Base-by-base conservation (phyloP, 1,139 yeast genomes). In the Candida anutae region DNA sequence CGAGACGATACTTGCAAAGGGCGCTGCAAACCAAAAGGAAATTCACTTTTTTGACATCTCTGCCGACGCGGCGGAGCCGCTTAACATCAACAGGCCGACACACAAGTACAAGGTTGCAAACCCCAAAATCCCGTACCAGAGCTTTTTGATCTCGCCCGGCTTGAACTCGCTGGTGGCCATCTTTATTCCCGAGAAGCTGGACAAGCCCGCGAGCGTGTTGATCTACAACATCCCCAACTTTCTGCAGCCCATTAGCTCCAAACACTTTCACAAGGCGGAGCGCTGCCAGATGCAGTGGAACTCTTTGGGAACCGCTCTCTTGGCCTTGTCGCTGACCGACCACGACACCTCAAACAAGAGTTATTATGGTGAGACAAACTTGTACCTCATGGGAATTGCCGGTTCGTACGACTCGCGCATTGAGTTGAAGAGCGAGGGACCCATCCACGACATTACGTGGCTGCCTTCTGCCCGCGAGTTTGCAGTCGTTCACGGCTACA, bases 371-470 rank as follows among this genome's bases (percentile, higher is more conserved):
- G 97, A 93, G 62, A 84, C 95, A 30, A 87, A 90, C 40, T 67
- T 93, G 43, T 93, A 88, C 51, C 60, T 93, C 36, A 69, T 93
- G 41, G 95, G 95, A 31, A 82, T 88, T 45, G 87, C 94, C 14
- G 97, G 96, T 6, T 74, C 90, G 22, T 87, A 84, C 49, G 95
- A 90, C 47, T 83, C 90, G 25, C 71, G 95, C 47, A 88, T 93
- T 44, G 74, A 77, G 34, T 74, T 93, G 45, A 85, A 82, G 37
- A 79, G 83, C 48, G 95, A 85, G 46, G 98, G 98, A 16, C 97
- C 98, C 25, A 87, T 93, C 42, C 96, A 93, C 58, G 98, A 90
- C 53, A 82, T 90, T 40, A 79, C 94, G 19, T 93, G 99, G 99
- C 82, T 95, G 16, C 96, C 97, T 35, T 77, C 88, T 29, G 85